These are phyloP conservation scores for Claviceps pusilla DNA, from an alignment of 2,329 filamentous ascomycete genomes.

Conservation along the genomic window DNA sequence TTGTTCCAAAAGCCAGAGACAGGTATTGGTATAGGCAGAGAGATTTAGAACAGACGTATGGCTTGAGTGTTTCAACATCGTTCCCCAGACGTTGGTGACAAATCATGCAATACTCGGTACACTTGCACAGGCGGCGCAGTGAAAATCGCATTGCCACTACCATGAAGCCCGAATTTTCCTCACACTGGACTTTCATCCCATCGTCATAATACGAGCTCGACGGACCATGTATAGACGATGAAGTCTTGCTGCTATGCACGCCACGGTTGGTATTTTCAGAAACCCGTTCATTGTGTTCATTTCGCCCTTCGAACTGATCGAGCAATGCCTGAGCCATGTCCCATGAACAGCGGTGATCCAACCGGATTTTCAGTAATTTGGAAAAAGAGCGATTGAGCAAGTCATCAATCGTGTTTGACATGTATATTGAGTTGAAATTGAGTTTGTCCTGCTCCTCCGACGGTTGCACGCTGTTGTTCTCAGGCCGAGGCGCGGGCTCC, in stretches of 20 bases:
- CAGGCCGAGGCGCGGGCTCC: background rate
- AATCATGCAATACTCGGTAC: conserved; percentile 74
- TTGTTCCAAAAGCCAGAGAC: conserved; percentile 69
- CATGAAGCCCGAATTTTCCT: conserved; percentile 31
- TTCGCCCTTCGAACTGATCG: background rate
- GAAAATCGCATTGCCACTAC: conserved; percentile 58
- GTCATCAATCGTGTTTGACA: conserved; percentile 53
- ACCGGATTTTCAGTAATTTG: conserved; percentile 44
- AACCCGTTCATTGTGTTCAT: background rate
- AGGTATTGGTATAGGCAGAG: conserved; percentile 85
- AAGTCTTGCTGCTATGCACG: background rate
- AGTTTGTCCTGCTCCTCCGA: background rate
- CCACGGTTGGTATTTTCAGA: background rate
- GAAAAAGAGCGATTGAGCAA: conserved; percentile 49
- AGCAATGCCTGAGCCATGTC: conserved; percentile 19
- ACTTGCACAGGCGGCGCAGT: conserved; percentile 61
- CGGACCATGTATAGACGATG: conserved; percentile 4
- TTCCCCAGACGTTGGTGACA: conserved; percentile 57
- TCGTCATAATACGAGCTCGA: conserved; percentile 16
- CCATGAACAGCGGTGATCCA: conserved; percentile 43
- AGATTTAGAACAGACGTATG: conserved; percentile 59
- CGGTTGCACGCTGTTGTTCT: no score
- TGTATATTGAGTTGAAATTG: conserved; percentile 37
- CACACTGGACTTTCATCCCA: conserved; percentile 12
- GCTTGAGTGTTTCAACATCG: conserved; percentile 56